Conservation (phyloP, 2,329 filamentous ascomycete genomes). For the Epichloe typhina region DNA sequence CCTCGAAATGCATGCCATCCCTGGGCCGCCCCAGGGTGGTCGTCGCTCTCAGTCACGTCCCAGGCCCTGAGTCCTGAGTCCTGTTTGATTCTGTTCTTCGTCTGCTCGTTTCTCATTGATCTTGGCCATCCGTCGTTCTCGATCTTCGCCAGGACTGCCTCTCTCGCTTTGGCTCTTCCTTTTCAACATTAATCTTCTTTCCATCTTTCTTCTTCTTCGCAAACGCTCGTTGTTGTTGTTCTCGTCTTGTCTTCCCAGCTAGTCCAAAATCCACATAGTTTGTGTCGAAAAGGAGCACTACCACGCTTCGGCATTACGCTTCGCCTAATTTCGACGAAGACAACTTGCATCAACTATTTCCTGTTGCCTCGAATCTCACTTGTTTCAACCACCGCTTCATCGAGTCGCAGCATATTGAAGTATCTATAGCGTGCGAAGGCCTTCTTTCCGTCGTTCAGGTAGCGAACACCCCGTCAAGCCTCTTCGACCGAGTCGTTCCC, state of each 20-base stretch:
- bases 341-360: not conserved
- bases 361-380: not conserved
- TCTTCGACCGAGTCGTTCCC: not conserved
- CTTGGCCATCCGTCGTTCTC: constrained; percentile 7
- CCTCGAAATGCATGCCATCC: not conserved
- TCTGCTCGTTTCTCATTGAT: constrained; percentile 8
- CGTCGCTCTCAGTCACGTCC: not conserved
- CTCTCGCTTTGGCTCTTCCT: constrained; percentile 45
- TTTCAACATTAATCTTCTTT: constrained; percentile 23
- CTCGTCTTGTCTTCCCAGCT: not conserved
- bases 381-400: not conserved
- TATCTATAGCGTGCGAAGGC: not conserved
- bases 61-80: not conserved
- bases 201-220: not conserved
- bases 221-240: not conserved
- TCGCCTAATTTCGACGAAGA: not conserved
- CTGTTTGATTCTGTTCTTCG: not conserved
- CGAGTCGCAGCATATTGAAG: not conserved
- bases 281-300: not conserved
- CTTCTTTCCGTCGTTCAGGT: not conserved
- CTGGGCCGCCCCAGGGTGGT: not conserved
- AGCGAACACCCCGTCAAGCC: not conserved
- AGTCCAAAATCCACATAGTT: not conserved
- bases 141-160: constrained; percentile 25
- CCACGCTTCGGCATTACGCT: not conserved